These are phyloP conservation scores for Fistulina hepatica DNA, from an alignment of 1,284 basidiomycete species.

Conservation along the genomic window DNA sequence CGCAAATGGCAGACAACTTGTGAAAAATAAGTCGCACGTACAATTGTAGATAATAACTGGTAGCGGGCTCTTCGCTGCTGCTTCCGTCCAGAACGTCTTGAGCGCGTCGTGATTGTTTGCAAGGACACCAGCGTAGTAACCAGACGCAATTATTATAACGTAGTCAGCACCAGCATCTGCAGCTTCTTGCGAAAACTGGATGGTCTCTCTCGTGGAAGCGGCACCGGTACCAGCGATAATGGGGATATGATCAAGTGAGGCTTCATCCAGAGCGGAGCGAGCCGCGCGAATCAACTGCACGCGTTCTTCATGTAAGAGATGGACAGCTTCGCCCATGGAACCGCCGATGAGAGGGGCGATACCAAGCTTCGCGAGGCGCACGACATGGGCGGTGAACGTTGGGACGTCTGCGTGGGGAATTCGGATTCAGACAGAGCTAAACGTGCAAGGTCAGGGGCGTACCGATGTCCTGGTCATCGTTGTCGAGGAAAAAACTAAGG, in stretches of 20 bases:
- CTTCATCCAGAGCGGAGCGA: slow-evolving; percentile 62
- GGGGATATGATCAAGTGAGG: slow-evolving; percentile 50
- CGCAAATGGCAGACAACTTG: too few relatives aligned
- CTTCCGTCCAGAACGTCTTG: slow-evolving; percentile 70
- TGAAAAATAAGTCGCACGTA: slow-evolving; percentile 27
- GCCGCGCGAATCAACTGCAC: slow-evolving; percentile 56
- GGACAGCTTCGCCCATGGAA: slow-evolving; percentile 77
- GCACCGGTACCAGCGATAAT: slow-evolving; percentile 77
- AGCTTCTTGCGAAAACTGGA: slow-evolving; percentile 63
- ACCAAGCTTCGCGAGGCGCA: slow-evolving; percentile 59
- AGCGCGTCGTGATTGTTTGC: slow-evolving; percentile 52
- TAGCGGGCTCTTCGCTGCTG: slow-evolving; percentile 69
- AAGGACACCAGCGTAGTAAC: slow-evolving; percentile 77
- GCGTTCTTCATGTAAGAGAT: slow-evolving; percentile 69
- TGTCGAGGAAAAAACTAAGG: slow-evolving; percentile 72
- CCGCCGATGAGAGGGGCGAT: slow-evolving; percentile 72
- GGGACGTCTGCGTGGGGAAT: slow-evolving; percentile 46
- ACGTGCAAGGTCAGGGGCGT: slow-evolving; percentile 18
- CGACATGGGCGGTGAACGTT: slow-evolving; percentile 65
- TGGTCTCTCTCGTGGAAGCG: slow-evolving; percentile 73
- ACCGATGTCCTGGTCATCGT: slow-evolving; percentile 79
- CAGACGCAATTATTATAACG: slow-evolving; percentile 74
- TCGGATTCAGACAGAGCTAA: slow-evolving; percentile 9
- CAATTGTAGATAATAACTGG: slow-evolving; percentile 90
- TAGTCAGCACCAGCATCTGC: slow-evolving; percentile 78